Percentiles rank a stretch among this genome's conserved stretches.
phyloP scores from a whole-genome alignment of 2,329 filamentous ascomycete species.

The Phialocephala sp. region DNA sequence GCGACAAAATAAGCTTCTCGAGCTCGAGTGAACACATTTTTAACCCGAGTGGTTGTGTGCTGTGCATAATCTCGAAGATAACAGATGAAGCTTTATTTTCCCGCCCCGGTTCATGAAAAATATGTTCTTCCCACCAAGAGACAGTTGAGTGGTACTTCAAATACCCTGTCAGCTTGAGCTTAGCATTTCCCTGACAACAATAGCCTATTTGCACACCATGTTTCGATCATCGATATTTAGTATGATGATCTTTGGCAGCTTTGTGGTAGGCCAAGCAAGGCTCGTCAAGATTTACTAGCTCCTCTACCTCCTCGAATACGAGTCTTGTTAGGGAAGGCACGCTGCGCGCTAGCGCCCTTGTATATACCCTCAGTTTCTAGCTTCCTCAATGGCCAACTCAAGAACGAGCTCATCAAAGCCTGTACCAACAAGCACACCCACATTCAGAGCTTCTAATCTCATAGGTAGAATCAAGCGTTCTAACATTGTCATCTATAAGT shows the following conservation, averaged over 20 bases:
- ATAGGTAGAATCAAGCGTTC: neutral
- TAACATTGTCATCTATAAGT: neutral
- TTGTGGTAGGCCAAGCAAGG: neutral
- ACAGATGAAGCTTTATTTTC: neutral
- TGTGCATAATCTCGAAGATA: neutral
- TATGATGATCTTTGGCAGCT: neutral
- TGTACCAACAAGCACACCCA: neutral
- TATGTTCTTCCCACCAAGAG: neutral
- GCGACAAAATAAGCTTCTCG: neutral
- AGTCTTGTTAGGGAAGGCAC: too few species aligned
- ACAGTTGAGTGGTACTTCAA: neutral
- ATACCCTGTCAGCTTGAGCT: neutral
- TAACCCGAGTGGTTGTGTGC: neutral
- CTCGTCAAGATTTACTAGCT: neutral
- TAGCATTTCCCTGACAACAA: neutral
- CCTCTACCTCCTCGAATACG: neutral
- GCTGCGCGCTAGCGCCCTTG: too few species aligned
- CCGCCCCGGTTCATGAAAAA: neutral
- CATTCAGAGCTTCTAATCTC: conserved; percentile 45
- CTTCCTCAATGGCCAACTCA: neutral
- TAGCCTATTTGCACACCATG: neutral
- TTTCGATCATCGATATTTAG: neutral
- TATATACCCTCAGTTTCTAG: too few species aligned
- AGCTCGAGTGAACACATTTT: neutral
- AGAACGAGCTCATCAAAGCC: neutral